Evolutionary conservation across 345 rosid species (phyloP).

Genomic region (Nephelium lappaceum): DNA sequence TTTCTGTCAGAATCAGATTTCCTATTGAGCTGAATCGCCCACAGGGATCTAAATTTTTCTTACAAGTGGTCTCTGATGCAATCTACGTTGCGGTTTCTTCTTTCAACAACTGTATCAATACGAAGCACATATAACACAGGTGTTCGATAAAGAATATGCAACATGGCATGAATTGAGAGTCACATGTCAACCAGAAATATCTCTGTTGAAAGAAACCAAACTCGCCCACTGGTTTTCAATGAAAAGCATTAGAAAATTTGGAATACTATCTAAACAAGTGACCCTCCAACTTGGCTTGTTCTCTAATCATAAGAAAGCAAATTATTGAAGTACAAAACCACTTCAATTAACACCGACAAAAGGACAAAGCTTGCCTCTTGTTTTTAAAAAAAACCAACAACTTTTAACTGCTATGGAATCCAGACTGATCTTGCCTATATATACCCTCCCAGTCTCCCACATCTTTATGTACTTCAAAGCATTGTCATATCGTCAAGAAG

Average conservation of each 20-base stretch:
- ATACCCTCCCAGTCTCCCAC: background rate
- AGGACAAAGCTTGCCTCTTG: constrained; percentile 15
- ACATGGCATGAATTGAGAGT: background rate
- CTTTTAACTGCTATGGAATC: background rate
- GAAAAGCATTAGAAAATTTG: background rate
- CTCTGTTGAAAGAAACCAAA: background rate
- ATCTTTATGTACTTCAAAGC: background rate
- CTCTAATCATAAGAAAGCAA: background rate
- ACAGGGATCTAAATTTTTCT: background rate
- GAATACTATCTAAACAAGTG: background rate
- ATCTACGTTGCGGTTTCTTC: background rate
- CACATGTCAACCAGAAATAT: constrained; percentile 3
- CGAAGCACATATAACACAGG: background rate
- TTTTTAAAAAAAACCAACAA: constrained; percentile 1
- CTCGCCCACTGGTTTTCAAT: constrained; percentile 3
- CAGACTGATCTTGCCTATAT: background rate
- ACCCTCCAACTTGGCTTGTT: background rate
- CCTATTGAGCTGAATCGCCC: no score
- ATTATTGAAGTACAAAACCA: background rate
- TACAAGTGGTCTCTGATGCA: background rate
- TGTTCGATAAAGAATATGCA: background rate
- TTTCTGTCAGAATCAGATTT: background rate
- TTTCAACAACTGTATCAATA: background rate
- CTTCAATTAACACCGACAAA: background rate
- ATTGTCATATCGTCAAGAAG: background rate